A percentile compares a stretch with the other conserved stretches of the same genome.
phyloP scores from a whole-genome alignment of 106 monocot genomes.

The Hemerocallis citrina region DNA sequence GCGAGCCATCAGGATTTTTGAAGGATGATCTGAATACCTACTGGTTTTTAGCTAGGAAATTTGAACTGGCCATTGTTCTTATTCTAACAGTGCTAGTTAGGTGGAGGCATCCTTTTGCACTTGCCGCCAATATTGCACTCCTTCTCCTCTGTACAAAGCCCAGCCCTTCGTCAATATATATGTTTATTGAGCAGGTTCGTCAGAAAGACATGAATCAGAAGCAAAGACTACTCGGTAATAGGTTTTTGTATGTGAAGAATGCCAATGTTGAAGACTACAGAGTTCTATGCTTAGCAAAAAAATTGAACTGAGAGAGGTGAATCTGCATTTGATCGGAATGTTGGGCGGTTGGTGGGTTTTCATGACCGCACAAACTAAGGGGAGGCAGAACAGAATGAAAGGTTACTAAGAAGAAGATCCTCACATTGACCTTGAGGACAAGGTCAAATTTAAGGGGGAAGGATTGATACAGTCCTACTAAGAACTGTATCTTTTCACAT shows the following conservation, averaged over 20 bases:
- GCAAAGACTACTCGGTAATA: not conserved
- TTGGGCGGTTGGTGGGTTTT: slow-evolving; percentile 87
- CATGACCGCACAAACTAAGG: slow-evolving; percentile 6
- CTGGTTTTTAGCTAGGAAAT: slow-evolving; percentile 56
- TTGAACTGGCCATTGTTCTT: slow-evolving; percentile 55
- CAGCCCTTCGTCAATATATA: slow-evolving; percentile 61
- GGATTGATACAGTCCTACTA: too few relatives aligned
- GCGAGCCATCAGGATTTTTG: slow-evolving; percentile 31
- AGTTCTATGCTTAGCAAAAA: slow-evolving; percentile 51
- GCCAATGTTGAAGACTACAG: slow-evolving; percentile 70
- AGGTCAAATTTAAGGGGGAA: too few relatives aligned
- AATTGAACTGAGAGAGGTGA: slow-evolving; percentile 52
- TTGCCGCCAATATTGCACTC: slow-evolving; percentile 47
- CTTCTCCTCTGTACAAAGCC: slow-evolving; percentile 79
- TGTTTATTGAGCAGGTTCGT: slow-evolving; percentile 77
- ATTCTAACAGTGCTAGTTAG: slow-evolving; percentile 43
- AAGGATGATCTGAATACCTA: slow-evolving; percentile 42
- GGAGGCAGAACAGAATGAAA: too few relatives aligned
- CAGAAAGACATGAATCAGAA: too few relatives aligned
- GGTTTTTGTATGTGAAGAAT: slow-evolving; percentile 63
- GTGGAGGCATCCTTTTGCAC: slow-evolving; percentile 60
- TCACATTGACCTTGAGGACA: too few relatives aligned
- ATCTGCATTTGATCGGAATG: slow-evolving; percentile 57
- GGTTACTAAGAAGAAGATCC: too few relatives aligned
- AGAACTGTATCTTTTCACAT: too few relatives aligned